Evolutionary conservation across 352 stramenopile species (phyloP).

Genomic region (Globisporangium okanoganense): DNA sequence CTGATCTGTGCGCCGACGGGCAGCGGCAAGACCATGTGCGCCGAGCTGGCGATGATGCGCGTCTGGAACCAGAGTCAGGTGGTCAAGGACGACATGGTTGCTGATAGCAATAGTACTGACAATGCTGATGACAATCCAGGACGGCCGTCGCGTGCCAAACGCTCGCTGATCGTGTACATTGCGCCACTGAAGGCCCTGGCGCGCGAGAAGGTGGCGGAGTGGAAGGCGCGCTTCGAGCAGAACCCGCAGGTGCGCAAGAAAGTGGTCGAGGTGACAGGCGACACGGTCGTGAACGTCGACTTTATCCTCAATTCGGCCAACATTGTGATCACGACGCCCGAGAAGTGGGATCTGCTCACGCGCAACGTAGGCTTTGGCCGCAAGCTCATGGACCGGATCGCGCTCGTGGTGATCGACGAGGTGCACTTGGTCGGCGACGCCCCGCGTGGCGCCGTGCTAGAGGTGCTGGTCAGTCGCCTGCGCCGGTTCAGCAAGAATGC

Average conservation of each 20-base stretch:
- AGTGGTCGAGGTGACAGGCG: slow-evolving; percentile 96
- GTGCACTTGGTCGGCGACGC: slow-evolving; percentile 97
- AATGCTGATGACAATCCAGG: not conserved
- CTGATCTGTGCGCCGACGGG: slow-evolving; percentile 97
- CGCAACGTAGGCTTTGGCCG: slow-evolving; percentile 81
- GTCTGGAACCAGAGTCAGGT: slow-evolving; percentile 73
- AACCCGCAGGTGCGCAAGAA: slow-evolving; percentile 79
- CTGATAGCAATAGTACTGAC: too few species aligned
- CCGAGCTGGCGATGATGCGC: slow-evolving; percentile 96
- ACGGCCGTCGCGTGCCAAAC: not conserved
- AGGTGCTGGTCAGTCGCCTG: slow-evolving; percentile 89
- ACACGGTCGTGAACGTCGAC: slow-evolving; percentile 93
- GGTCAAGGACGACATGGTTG: not conserved
- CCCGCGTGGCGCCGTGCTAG: slow-evolving; percentile 87
- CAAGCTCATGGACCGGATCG: slow-evolving; percentile 62
- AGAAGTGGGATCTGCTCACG: slow-evolving; percentile 98
- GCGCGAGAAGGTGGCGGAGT: slow-evolving; percentile 96
- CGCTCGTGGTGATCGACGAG: slow-evolving; percentile 96
- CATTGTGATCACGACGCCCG: slow-evolving; percentile 97
- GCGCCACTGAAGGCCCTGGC: slow-evolving; percentile 97
- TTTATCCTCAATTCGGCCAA: slow-evolving; percentile 89
- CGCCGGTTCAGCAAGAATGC: slow-evolving; percentile 78
- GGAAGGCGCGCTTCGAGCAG: slow-evolving; percentile 91
- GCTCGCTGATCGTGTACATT: slow-evolving; percentile 95
- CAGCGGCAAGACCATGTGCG: slow-evolving; percentile 96